phyloP scores from a whole-genome alignment of 2,329 filamentous ascomycete genomes.

The Xenoacremonium recifei region DNA sequence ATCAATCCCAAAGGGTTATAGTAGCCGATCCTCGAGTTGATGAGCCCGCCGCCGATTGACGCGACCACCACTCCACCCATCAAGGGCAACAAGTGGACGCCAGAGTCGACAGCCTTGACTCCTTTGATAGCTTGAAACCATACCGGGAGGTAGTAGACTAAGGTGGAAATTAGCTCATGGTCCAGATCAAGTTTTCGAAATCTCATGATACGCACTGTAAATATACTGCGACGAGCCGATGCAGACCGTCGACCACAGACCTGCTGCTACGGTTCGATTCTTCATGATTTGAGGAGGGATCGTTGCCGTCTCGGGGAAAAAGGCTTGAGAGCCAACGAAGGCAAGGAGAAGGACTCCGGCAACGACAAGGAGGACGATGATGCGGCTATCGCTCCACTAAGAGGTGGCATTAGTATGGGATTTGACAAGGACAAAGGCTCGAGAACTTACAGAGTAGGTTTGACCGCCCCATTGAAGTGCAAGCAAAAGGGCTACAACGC shows the following conservation, averaged over 20 bases:
- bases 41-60: slow-evolving; percentile 18
- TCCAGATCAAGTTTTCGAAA: background rate
- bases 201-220: slow-evolving; percentile 3
- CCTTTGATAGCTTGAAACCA: slow-evolving; percentile 47
- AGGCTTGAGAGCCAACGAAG: slow-evolving; percentile 39
- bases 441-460: slow-evolving; percentile 26
- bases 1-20: slow-evolving; percentile 37
- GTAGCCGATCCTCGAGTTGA: slow-evolving; percentile 31
- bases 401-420: slow-evolving; percentile 21
- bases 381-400: slow-evolving; percentile 40
- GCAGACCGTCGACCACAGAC: slow-evolving; percentile 26
- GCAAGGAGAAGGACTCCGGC: slow-evolving; percentile 37
- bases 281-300: slow-evolving; percentile 40
- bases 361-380: slow-evolving; percentile 44
- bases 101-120: slow-evolving; percentile 19
- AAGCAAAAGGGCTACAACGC: slow-evolving; percentile 44
- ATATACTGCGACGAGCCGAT: slow-evolving; percentile 28
- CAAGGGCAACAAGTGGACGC: slow-evolving; percentile 20
- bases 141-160: slow-evolving; percentile 44
- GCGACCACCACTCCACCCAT: slow-evolving; percentile 18
- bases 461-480: slow-evolving; percentile 48
- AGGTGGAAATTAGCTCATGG: background rate
- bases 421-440: slow-evolving; percentile 5
- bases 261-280: slow-evolving; percentile 38
- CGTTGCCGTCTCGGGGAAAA: slow-evolving; percentile 36